Evolutionary conservation across 2,329 filamentous ascomycete species (phyloP).

Genomic region (Amauroascus verrucosus): DNA sequence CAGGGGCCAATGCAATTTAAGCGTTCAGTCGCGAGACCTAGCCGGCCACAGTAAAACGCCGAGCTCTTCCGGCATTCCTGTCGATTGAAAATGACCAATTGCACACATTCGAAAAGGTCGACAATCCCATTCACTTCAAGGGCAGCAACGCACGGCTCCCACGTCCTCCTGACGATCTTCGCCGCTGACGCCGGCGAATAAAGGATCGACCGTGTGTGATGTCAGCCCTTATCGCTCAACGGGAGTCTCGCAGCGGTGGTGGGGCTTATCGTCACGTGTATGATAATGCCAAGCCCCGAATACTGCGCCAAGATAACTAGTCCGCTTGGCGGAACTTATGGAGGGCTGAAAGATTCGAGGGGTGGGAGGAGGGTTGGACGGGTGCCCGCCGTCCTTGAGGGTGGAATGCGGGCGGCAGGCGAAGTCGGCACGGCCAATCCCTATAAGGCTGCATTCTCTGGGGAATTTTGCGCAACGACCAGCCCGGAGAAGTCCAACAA

Average conservation of each 20-base stretch:
- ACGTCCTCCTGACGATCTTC: no score
- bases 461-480: not conserved
- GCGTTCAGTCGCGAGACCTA: not conserved
- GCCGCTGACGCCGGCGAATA: not conserved
- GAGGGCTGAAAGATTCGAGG: not conserved
- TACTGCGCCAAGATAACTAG: not conserved
- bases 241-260: not conserved
- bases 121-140: no score
- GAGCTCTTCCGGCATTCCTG: not conserved
- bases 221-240: slow-evolving; percentile 3
- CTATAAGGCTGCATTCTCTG: slow-evolving; percentile 3
- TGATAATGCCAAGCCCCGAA: not conserved
- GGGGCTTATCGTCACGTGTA: slow-evolving; percentile 6
- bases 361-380: not conserved
- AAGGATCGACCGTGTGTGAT: slow-evolving; percentile 1
- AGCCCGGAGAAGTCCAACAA: not conserved
- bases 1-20: not conserved
- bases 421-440: not conserved
- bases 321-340: not conserved
- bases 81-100: not conserved
- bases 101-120: no score
- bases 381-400: not conserved
- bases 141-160: no score
- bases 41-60: not conserved
- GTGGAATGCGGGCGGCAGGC: not conserved